A percentile compares a stretch with the other conserved stretches of the same genome.
phyloP scores from a whole-genome alignment of 176 grass and related monocot species.

The Aegilops bicornis region DNA sequence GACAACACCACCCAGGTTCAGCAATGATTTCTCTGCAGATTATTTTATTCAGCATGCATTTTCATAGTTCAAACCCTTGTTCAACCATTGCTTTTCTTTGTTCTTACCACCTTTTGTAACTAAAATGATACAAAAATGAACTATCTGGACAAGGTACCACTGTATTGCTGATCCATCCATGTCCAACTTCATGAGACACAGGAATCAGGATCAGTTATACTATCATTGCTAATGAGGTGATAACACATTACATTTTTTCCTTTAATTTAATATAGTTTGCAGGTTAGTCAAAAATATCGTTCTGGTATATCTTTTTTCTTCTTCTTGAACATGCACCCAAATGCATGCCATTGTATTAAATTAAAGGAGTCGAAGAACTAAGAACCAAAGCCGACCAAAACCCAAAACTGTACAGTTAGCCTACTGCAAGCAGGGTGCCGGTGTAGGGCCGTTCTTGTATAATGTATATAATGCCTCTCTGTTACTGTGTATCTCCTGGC shows the following conservation, averaged over 20 bases:
- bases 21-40: neutral
- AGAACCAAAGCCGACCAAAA: neutral
- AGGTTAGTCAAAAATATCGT: neutral
- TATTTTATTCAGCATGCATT: neutral
- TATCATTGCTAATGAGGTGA: neutral
- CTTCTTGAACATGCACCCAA: neutral
- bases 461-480: neutral
- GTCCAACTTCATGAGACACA: neutral
- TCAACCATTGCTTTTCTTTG: neutral
- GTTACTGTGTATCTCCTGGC: neutral
- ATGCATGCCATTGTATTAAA: neutral
- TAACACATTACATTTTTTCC: neutral
- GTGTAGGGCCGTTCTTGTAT: neutral
- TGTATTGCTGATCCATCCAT: neutral
- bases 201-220: neutral
- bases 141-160: neutral
- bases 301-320: neutral
- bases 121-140: neutral
- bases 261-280: neutral
- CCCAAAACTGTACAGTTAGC: neutral
- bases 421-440: too few relatives aligned
- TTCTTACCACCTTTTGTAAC: neutral
- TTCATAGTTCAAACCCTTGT: constrained; percentile 15
- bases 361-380: neutral
- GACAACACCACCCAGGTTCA: constrained; percentile 35